Percentiles rank a stretch among this genome's conserved stretches.
phyloP scores from a whole-genome alignment of 139 green algal species.

The Picochlorum sp. region DNA sequence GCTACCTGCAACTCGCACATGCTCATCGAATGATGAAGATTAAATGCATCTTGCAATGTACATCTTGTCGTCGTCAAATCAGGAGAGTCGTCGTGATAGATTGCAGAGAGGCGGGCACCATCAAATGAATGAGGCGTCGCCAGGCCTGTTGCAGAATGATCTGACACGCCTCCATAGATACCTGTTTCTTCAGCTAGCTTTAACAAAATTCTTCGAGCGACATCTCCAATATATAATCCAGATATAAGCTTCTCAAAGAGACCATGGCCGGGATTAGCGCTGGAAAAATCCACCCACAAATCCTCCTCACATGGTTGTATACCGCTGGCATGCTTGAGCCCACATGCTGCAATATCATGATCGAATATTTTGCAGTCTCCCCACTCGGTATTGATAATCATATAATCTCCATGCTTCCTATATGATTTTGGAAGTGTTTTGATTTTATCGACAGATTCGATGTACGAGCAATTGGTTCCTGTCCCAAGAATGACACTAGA shows the following conservation, averaged over 20 bases:
- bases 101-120: slow-evolving; percentile 29
- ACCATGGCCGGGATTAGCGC: slow-evolving; percentile 37
- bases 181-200: slow-evolving; percentile 30
- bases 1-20: slow-evolving; percentile 25
- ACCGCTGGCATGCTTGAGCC: not conserved
- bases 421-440: not conserved
- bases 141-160: slow-evolving; percentile 18
- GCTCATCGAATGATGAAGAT: not conserved
- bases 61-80: slow-evolving; percentile 8
- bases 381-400: slow-evolving; percentile 80
- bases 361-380: slow-evolving; percentile 44
- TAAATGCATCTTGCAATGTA: slow-evolving; percentile 20
- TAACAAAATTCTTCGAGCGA: slow-evolving; percentile 64
- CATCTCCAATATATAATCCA: slow-evolving; percentile 83
- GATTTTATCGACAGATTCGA: slow-evolving; percentile 38
- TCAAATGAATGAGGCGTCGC: slow-evolving; percentile 16
- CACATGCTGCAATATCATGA: no score
- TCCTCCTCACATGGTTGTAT: slow-evolving; percentile 59
- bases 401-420: slow-evolving; percentile 10
- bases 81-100: slow-evolving; percentile 40
- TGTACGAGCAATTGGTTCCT: slow-evolving; percentile 77
- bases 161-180: slow-evolving; percentile 32
- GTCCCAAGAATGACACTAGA: slow-evolving; percentile 78
- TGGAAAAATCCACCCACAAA: slow-evolving; percentile 52
- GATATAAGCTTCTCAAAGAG: slow-evolving; percentile 85